phyloP scores from a whole-genome alignment of 140 eudicot species.

The Oenanthe javanica region DNA sequence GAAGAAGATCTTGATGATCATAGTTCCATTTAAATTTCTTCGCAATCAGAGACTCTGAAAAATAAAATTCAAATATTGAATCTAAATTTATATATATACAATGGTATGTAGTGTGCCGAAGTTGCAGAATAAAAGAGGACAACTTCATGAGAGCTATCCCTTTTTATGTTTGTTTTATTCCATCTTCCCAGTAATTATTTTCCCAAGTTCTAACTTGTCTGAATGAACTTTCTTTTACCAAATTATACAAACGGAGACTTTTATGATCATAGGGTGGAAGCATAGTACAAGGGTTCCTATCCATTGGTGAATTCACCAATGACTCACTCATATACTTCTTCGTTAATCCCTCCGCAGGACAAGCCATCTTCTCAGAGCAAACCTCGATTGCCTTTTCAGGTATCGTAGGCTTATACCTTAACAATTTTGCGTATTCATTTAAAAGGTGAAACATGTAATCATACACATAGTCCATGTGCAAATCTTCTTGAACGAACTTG shows the following conservation, averaged over 20 bases:
- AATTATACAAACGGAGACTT: slow-evolving; percentile 12
- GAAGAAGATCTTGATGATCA: neutral
- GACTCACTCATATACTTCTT: slow-evolving; percentile 69
- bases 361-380: slow-evolving; percentile 78
- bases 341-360: slow-evolving; percentile 48
- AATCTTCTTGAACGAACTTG: slow-evolving; percentile 55
- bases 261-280: slow-evolving; percentile 57
- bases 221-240: neutral
- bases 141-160: neutral
- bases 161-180: neutral
- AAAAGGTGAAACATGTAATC: slow-evolving; percentile 93
- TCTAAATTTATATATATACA: neutral
- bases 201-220: neutral
- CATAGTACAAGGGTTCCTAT: slow-evolving; percentile 58
- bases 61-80: neutral
- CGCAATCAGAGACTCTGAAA: neutral
- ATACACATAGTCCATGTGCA: slow-evolving; percentile 70
- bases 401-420: slow-evolving; percentile 62
- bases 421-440: slow-evolving; percentile 65
- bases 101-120: neutral
- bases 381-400: slow-evolving; percentile 58
- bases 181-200: neutral
- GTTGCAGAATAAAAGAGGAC: neutral
- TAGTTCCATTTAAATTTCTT: neutral
- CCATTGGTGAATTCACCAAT: slow-evolving; percentile 49